Base-by-base conservation (phyloP, 257 asterid genomes). In the Pogostemon cablin region DNA sequence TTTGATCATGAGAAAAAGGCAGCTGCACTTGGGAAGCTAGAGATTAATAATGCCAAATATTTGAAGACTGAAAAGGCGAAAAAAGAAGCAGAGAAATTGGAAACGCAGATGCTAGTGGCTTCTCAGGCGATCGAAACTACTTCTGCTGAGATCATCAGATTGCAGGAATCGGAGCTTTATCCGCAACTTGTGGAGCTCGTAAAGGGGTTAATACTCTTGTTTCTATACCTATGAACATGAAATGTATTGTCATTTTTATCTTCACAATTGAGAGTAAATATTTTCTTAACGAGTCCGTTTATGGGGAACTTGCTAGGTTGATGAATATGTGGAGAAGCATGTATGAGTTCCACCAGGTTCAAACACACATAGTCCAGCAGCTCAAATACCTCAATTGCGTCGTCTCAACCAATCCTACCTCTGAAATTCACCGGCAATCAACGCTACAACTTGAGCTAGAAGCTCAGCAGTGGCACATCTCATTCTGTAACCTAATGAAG, bases 271-370 rank as follows among this genome's bases (percentile, higher is more conserved):
- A 57, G 42, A 52, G 15, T 7, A 57, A 34, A 7, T 9, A 7
- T 62, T 43, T 43, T 10, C 67, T 1, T 15, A n/a, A 6, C 25
- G 43, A 34, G 43, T 7, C 43, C 2, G 10, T 57, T 57, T n/a
- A 20, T 8, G 44, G 12, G 9, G n/a, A 43, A 38, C 9, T 11
- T 67, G 62, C 35, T 77, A 92, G 98, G 77, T 80, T 85, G 59
- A 86, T 84, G 87, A 78, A 82, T 74, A 87, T 92, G 96, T 92
- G 98, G 98, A 83, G 93, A 84, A 92, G 96, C 83, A 92, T 92
- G 98, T 87, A 89, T 5, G 98, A 92, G 63, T 83, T 86, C 82
- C 98, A 92, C 81, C 98, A 92, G 67, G 96, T 87, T 41, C 98
- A 92, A 64, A 86, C 86, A 1, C 93, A 87, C 87, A 92, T 87